Base-by-base conservation (phyloP, 345 rosid genomes). In the Bruguiera sexangula region DNA sequence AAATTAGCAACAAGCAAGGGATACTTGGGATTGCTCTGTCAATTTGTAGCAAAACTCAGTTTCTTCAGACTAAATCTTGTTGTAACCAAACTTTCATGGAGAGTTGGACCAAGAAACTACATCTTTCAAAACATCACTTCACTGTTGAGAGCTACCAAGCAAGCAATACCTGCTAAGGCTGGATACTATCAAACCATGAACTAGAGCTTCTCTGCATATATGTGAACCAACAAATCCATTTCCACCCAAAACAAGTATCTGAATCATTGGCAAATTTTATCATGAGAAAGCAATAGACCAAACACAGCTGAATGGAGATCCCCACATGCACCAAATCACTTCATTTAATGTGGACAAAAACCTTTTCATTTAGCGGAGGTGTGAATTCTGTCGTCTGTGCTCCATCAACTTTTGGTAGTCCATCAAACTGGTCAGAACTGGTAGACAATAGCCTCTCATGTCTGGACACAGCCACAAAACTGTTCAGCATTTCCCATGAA, bases 171-270 rank as follows among this genome's bases (percentile, higher is more conserved):
- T 78, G 72, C 78, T 81, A 46, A 81, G 71, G 74, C 85, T 78
- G 69, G 78, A 75, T 48, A 78, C 78, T 51, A 66, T 57, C 56
- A 81, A 63, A 43, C 82, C 78, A 22, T 66, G 73, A 55, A 64
- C 32, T 48, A 78, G 59, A 54, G 85, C 80, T 75, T 75, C 80
- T 67, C 20, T 59, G 65, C 80, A 78, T 46, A 81, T 48, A 55
- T 81, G 85, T 27, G 80, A 73, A 69, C 85, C 85, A 67, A 81
- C 85, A 73, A 71, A 81, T 6, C 82, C 82, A 51, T 67, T 81
- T 70, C 82, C 85, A 57, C 85, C 82, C 15, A 81, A 73, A 31
- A 81, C 76, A 62, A 78, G 85, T 22, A 81, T 53, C 84, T 81
- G 68, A 69, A 60, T 26, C 39, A 70, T 68, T 63, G 43, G 39